Percentiles rank a stretch among this genome's conserved stretches.
Conservation (phyloP, 192 early-diverging fungal species). For the Gamsiella multidivaricata region DNA sequence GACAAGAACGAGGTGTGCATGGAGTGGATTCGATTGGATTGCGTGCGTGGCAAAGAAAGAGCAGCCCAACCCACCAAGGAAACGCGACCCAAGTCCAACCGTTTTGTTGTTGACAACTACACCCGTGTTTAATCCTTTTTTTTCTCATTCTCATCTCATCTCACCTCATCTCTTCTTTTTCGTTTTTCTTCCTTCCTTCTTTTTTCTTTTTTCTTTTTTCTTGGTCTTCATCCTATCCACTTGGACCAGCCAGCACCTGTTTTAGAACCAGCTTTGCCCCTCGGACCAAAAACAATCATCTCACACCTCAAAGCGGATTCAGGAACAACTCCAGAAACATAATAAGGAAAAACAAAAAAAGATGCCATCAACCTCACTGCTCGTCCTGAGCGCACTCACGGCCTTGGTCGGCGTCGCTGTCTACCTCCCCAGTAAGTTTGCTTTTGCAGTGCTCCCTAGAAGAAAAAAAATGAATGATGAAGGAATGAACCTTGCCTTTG, state of each 20-base stretch:
- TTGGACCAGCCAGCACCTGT: constrained; percentile 5
- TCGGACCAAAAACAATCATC: background rate
- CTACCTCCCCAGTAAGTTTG: constrained; percentile 45
- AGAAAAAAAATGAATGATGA: background rate
- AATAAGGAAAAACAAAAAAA: background rate
- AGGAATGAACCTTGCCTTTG: too few relatives aligned
- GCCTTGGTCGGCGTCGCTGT: constrained; percentile 37
- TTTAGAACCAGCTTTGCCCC: background rate
- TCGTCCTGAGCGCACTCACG: constrained; percentile 22
- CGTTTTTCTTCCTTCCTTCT: background rate
- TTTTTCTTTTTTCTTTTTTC: background rate
- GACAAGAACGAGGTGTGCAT: too few relatives aligned
- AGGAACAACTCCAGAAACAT: background rate
- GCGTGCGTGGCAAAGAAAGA: too few relatives aligned
- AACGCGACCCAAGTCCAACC: too few relatives aligned
- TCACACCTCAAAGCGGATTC: background rate
- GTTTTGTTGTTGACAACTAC: too few relatives aligned
- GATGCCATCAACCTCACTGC: constrained; percentile 28
- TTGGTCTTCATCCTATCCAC: background rate
- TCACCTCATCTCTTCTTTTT: background rate
- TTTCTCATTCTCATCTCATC: constrained; percentile 1
- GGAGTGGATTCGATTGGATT: too few relatives aligned
- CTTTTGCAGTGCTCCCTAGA: background rate
- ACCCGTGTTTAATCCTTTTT: background rate
- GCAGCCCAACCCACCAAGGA: too few relatives aligned